Conservation (phyloP, 352 stramenopile species). For the Phytopythium chamaehyphon region DNA sequence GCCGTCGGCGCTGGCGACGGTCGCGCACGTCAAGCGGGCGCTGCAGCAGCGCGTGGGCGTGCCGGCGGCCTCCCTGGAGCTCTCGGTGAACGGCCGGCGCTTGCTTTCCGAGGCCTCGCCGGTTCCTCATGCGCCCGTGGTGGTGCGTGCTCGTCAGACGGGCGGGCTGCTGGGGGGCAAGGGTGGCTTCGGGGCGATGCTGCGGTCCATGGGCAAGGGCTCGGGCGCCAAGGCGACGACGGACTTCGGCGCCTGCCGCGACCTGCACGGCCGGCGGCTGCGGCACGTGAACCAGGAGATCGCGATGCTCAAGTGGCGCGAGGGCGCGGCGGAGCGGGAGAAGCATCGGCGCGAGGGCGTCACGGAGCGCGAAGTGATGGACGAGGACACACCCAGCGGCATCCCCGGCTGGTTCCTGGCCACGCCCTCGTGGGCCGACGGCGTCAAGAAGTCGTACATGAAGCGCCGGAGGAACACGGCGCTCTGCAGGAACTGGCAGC, state of each 20-base stretch:
- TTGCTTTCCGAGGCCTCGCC: conserved; percentile 26
- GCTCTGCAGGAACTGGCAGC: conserved; percentile 67
- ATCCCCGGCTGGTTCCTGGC: conserved; percentile 83
- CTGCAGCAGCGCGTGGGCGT: conserved; percentile 46
- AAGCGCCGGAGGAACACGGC: conserved; percentile 80
- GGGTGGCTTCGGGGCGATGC: conserved; percentile 82
- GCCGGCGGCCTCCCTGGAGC: conserved; percentile 41
- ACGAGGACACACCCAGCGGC: conserved; percentile 79
- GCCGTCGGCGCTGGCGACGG: conserved; percentile 22
- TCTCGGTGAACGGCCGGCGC: conserved; percentile 53
- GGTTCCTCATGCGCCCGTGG: conserved; percentile 43
- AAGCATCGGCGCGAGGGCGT: conserved; percentile 43
- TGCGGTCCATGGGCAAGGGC: conserved; percentile 75
- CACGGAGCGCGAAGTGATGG: conserved; percentile 58
- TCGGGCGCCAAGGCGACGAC: conserved; percentile 65
- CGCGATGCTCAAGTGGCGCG: conserved; percentile 74
- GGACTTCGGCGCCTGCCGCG: conserved; percentile 75
- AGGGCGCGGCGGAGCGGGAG: conserved; percentile 48
- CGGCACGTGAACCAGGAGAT: conserved; percentile 88
- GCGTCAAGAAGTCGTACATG: conserved; percentile 82
- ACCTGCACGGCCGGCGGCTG: conserved; percentile 72
- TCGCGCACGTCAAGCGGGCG: conserved; percentile 32
- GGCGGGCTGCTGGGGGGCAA: conserved; percentile 74
- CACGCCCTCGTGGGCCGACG: conserved; percentile 79
- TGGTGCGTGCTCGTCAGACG: conserved; percentile 59